These are phyloP conservation scores for Ophiostoma pallidulum DNA, from an alignment of 2,329 filamentous ascomycete species.

Conservation along the genomic window DNA sequence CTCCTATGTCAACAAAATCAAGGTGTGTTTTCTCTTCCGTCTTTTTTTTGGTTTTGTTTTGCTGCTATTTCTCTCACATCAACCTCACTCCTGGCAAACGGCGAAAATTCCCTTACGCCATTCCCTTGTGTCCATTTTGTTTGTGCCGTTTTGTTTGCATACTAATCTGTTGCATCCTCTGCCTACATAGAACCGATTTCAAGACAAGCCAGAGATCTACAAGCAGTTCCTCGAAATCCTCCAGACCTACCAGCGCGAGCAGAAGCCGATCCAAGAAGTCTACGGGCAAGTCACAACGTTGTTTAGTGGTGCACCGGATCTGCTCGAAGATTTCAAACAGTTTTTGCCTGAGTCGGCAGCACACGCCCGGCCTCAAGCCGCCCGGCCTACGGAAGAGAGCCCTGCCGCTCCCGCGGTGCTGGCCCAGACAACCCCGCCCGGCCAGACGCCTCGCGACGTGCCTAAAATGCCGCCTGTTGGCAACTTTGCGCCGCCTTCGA, in stretches of 20 bases:
- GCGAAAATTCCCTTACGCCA: not conserved
- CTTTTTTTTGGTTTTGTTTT: too few species aligned
- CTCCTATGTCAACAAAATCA: conserved; percentile 99
- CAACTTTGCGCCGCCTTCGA: conserved; percentile 77
- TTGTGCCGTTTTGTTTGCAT: not conserved
- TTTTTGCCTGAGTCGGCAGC: conserved; percentile 82
- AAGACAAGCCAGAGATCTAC: conserved; percentile 94
- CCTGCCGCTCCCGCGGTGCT: conserved; percentile 35
- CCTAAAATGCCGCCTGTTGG: conserved; percentile 88
- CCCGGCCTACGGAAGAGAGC: conserved; percentile 58
- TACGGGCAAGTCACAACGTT: conserved; percentile 93
- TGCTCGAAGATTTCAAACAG: conserved; percentile 97
- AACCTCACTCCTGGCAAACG: too few species aligned
- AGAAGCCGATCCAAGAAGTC: conserved; percentile 96
- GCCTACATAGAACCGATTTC: conserved; percentile 72
- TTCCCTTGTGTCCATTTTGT: not conserved
- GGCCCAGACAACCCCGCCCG: conserved; percentile 47
- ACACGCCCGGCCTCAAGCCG: conserved; percentile 46
- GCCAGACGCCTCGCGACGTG: conserved; percentile 41
- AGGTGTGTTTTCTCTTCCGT: conserved; percentile 48
- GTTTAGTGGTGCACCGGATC: conserved; percentile 86
- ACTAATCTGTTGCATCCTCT: conserved; percentile 1
- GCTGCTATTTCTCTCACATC: too few species aligned
- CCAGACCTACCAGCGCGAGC: conserved; percentile 95
- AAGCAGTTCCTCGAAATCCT: conserved; percentile 98